phyloP scores from a whole-genome alignment of 345 rosid genomes.

The Gossypium rotundifolium region DNA sequence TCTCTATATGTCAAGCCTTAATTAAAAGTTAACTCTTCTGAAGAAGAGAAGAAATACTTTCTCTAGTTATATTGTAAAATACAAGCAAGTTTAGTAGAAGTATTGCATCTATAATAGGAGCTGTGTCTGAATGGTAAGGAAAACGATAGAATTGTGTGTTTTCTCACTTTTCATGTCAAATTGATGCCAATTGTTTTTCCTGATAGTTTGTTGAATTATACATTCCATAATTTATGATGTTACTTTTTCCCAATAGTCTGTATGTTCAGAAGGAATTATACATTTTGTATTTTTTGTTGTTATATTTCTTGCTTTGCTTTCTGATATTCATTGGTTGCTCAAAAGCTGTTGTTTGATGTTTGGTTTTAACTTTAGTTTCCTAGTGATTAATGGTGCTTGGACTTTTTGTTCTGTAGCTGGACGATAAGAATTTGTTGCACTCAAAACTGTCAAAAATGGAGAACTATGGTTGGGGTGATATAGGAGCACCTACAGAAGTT shows the following conservation, averaged over 20 bases:
- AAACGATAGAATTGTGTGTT: neutral
- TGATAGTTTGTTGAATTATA: neutral
- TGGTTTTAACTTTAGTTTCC: neutral
- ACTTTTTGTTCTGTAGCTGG: constrained; percentile 38
- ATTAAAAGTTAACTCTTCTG: neutral
- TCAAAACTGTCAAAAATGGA: constrained; percentile 46
- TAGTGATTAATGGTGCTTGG: neutral
- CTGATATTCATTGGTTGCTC: neutral
- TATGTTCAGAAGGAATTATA: neutral
- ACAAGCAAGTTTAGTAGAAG: neutral
- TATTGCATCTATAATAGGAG: neutral
- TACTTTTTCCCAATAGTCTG: neutral
- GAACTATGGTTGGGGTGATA: constrained; percentile 81
- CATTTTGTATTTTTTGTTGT: neutral
- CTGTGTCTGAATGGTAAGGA: neutral
- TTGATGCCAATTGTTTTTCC: neutral
- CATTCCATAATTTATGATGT: neutral
- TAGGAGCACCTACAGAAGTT: constrained; percentile 25
- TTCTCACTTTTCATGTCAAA: neutral
- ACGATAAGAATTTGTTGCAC: constrained; percentile 16
- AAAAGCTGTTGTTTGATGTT: neutral
- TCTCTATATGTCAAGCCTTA: neutral
- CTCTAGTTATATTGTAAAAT: neutral
- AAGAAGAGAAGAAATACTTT: neutral
- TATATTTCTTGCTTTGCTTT: neutral